A percentile compares a stretch with the other conserved stretches of the same genome.
These are phyloP conservation scores for Paraconiothyrium brasiliense DNA, from an alignment of 2,329 filamentous ascomycete genomes.

Conservation along the genomic window DNA sequence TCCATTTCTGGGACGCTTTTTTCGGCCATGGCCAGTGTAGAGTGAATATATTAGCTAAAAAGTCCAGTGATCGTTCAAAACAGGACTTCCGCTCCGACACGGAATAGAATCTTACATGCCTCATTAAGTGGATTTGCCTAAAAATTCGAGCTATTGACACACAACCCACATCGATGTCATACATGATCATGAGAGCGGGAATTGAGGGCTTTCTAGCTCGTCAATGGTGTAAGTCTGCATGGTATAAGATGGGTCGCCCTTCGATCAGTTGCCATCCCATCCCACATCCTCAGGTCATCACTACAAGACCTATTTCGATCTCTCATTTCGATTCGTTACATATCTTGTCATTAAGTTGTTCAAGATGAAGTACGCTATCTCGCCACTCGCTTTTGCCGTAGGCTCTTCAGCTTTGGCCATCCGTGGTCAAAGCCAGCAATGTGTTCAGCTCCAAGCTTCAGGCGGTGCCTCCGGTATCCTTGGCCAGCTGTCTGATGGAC, in stretches of 20 bases:
- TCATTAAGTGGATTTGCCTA: not conserved
- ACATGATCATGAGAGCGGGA: not conserved
- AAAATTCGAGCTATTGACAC: not conserved
- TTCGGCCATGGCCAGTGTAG: not conserved
- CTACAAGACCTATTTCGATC: not conserved
- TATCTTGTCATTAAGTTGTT: constrained; percentile 5
- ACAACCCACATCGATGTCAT: constrained; percentile 12
- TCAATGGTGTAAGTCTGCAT: not conserved
- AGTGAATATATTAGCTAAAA: not conserved
- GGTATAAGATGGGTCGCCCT: constrained; percentile 1
- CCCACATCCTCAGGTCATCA: not conserved
- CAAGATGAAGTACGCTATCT: constrained; percentile 36
- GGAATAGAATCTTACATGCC: not conserved
- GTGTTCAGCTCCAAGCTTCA: constrained; percentile 29
- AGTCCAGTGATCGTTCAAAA: not conserved
- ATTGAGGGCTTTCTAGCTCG: not conserved
- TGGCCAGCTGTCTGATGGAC: constrained; percentile 69
- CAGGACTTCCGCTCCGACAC: not conserved
- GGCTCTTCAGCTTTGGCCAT: constrained; percentile 35
- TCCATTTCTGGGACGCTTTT: not conserved
- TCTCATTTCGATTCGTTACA: constrained; percentile 3
- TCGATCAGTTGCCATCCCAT: not conserved
- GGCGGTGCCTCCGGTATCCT: constrained; percentile 58
- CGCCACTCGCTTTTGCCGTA: constrained; percentile 31
- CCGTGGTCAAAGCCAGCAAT: constrained; percentile 27